phyloP scores from a whole-genome alignment of 1,284 basidiomycete species.

The Bondarzewia mesenterica region DNA sequence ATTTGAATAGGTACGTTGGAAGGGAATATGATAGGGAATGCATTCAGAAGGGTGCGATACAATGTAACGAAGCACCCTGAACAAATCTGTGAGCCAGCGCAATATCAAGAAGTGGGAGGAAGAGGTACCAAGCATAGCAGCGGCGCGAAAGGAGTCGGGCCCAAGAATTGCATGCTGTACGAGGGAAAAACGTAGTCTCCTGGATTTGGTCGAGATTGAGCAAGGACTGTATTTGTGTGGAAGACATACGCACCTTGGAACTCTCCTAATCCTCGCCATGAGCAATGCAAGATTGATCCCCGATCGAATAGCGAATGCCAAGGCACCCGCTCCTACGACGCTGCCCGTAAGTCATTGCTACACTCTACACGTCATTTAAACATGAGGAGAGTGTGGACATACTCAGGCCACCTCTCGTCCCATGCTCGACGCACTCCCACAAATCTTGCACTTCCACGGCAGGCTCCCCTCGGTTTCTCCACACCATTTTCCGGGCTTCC shows the following conservation, averaged over 20 bases:
- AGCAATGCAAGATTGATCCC: slow-evolving; percentile 75
- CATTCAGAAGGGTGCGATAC: slow-evolving; percentile 80
- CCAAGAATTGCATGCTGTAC: slow-evolving; percentile 78
- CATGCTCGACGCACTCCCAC: slow-evolving; percentile 69
- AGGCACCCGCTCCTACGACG: slow-evolving; percentile 62
- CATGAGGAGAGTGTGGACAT: slow-evolving; percentile 34
- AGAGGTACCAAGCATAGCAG: slow-evolving; percentile 71
- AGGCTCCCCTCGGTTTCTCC: slow-evolving; percentile 77
- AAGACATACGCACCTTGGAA: slow-evolving; percentile 48
- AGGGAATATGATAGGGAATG: slow-evolving; percentile 73
- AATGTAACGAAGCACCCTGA: slow-evolving; percentile 72
- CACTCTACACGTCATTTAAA: background rate
- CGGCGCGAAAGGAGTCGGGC: slow-evolving; percentile 72
- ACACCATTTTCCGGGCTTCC: slow-evolving; percentile 72
- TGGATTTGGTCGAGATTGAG: slow-evolving; percentile 10
- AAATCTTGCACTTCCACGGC: slow-evolving; percentile 61
- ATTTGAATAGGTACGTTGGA: slow-evolving; percentile 23
- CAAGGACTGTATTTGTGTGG: background rate
- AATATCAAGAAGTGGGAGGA: background rate
- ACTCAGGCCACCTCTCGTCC: slow-evolving; percentile 69
- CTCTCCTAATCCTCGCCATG: slow-evolving; percentile 56
- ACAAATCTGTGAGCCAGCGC: slow-evolving; percentile 1
- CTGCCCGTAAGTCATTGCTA: background rate
- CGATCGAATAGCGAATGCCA: slow-evolving; percentile 76
- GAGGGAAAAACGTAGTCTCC: slow-evolving; percentile 46